Evolutionary conservation across 176 grass and related monocot genomes (phyloP).

Genomic region (Juncus effusus): DNA sequence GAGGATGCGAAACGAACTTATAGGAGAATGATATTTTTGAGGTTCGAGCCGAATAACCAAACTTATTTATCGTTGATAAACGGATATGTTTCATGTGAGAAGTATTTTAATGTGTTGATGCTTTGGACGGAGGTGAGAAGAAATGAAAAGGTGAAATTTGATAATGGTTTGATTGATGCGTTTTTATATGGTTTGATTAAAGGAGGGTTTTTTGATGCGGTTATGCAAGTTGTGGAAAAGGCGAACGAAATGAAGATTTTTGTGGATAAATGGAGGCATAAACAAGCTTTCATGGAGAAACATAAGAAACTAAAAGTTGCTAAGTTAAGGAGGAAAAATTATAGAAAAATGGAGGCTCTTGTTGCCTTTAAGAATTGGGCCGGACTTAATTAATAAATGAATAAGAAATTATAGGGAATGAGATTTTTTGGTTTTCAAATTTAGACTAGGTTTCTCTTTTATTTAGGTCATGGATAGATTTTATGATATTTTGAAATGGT

Average conservation of each 20-base stretch:
- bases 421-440: no score
- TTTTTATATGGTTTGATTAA: constrained; percentile 90
- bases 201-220: constrained; percentile 95
- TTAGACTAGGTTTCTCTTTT: no score
- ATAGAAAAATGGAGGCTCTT: constrained; percentile 87
- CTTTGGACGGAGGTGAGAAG: constrained; percentile 91
- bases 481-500: no score
- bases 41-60: constrained; percentile 87
- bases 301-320: constrained; percentile 89
- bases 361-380: constrained; percentile 98
- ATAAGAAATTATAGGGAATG: no score
- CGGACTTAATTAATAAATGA: constrained; percentile 62
- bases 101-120: constrained; percentile 87
- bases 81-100: constrained; percentile 71
- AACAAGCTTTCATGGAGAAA: constrained; percentile 96
- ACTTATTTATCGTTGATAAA: constrained; percentile 93
- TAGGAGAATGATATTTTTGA: constrained; percentile 80
- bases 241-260: constrained; percentile 92
- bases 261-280: constrained; percentile 98
- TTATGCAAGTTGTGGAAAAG: constrained; percentile 91
- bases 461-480: no score
- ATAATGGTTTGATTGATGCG: constrained; percentile 75
- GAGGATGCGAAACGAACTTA: constrained; percentile 91
- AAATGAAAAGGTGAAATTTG: constrained; percentile 53
- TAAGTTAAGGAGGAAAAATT: constrained; percentile 82